phyloP scores from a whole-genome alignment of 148 eudicot genomes.

The Chenopodium suecicum region DNA sequence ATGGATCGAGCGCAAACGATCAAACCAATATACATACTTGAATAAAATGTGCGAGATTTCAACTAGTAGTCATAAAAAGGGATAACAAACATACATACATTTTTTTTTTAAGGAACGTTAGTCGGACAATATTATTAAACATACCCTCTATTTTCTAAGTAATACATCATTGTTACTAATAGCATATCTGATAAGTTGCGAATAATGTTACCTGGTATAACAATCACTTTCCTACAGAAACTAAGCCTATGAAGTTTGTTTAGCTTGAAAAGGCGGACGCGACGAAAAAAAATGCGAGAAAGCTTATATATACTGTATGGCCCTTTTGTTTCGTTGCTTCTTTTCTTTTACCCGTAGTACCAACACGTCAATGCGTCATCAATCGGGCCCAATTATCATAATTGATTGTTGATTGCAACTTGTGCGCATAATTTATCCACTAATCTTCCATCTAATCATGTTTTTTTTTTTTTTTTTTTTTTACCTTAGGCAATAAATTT shows the following conservation, averaged over 20 bases:
- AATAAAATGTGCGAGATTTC: too few species aligned
- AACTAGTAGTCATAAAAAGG: too few species aligned
- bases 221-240: constrained; percentile 4
- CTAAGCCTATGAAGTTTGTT: constrained; percentile 8
- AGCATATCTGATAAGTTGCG: neutral
- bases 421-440: neutral
- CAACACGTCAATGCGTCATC: neutral
- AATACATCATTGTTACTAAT: too few species aligned
- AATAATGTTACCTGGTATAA: neutral
- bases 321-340: constrained; percentile 11
- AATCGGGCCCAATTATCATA: neutral
- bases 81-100: too few species aligned
- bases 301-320: neutral
- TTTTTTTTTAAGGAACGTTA: too few species aligned
- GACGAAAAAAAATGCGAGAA: constrained; percentile 2
- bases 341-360: neutral
- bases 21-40: too few species aligned
- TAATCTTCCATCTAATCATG: neutral
- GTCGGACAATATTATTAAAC: too few species aligned
- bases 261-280: constrained; percentile 16
- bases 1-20: too few species aligned
- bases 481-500: too few species aligned
- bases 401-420: constrained; percentile 13
- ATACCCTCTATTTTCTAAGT: too few species aligned
- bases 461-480: neutral